Conservation (phyloP, 805 yeast genomes). For the Saccharomycopsis olivae region DNA sequence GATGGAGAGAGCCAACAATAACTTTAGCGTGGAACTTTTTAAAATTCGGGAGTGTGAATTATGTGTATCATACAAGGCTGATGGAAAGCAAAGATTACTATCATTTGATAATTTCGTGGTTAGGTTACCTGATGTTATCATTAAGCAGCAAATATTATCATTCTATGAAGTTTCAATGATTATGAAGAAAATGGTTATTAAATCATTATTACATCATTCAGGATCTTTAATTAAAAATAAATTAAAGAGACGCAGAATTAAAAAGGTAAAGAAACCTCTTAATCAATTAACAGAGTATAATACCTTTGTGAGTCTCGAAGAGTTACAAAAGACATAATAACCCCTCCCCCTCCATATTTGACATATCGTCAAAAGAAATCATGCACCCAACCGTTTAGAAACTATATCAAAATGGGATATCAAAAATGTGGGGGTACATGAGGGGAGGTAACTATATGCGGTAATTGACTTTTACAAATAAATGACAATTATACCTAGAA, state of each 20-base stretch:
- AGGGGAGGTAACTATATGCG: no score
- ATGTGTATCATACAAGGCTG: conserved; percentile 67
- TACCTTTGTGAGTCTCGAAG: conserved; percentile 22
- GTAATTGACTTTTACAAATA: no score
- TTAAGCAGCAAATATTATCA: conserved; percentile 61
- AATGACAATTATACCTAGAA: no score
- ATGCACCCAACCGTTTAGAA: no score
- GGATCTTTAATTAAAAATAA: conserved; percentile 78
- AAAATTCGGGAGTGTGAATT: conserved; percentile 40
- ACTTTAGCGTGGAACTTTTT: conserved; percentile 55
- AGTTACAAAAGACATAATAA: no score
- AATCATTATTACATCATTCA: conserved; percentile 49
- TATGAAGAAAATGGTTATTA: conserved; percentile 53
- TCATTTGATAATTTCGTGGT: conserved; percentile 70
- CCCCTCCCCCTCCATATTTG: no score
- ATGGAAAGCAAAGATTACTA: conserved; percentile 54
- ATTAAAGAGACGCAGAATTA: conserved; percentile 23
- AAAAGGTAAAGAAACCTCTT: conserved; percentile 18
- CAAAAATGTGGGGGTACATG: no score
- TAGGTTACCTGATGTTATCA: conserved; percentile 48
- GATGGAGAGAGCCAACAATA: conserved; percentile 66
- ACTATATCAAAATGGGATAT: no score
- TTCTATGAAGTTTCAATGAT: conserved; percentile 52
- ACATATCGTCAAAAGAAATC: no score
- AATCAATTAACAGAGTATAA: conserved; percentile 27